Base-by-base conservation (phyloP, 345 rosid genomes). In the Rhizophora mangle region DNA sequence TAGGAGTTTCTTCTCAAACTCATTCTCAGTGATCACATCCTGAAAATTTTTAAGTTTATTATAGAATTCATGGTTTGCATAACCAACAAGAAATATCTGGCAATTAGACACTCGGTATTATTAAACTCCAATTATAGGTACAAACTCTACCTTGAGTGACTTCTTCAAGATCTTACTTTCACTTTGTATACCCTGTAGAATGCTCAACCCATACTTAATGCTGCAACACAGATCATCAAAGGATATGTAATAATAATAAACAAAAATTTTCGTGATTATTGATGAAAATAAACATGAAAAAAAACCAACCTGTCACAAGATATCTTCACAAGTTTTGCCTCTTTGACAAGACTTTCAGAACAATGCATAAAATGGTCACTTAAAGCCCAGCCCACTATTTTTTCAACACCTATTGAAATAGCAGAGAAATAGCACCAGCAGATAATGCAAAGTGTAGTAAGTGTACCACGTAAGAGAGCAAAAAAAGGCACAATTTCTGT, bases 1-100 rank as follows among this genome's bases (percentile, higher is more conserved):
- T 54, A 96, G 83, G 78, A 96, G 98, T 72, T 96, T 96, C 85
- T 96, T 96, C 82, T 96, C 98, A 75, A 96, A 96, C 71, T 96
- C 98, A 78, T 96, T 96, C 74, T 96, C 98, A 36, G 99, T 96
- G 62, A 87, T 88, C 71, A 96, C 97, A 78, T 96, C 99, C 99
- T 95, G 85, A 54, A 73, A 76, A 31, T 16, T 39, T 57, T 51
- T 15, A 26, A 60, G 43, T 19, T 63, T 32, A 64, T 34, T 3
- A 53, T 62, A 59, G 4, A 31, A 46, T 3, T 21, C 27, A 4
- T 8, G 10, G 11, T 8, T 37, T 15, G 15, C 27, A 63, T 31
- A 9, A 5, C 18, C 20, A 20, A 65, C 6, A 13, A 26, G 10
- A 49, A 49, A 5, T 20, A 43, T 19, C 46, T 16, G 20, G 13